phyloP scores from a whole-genome alignment of 352 stramenopile genomes.

The Phytophthora ohioensis region DNA sequence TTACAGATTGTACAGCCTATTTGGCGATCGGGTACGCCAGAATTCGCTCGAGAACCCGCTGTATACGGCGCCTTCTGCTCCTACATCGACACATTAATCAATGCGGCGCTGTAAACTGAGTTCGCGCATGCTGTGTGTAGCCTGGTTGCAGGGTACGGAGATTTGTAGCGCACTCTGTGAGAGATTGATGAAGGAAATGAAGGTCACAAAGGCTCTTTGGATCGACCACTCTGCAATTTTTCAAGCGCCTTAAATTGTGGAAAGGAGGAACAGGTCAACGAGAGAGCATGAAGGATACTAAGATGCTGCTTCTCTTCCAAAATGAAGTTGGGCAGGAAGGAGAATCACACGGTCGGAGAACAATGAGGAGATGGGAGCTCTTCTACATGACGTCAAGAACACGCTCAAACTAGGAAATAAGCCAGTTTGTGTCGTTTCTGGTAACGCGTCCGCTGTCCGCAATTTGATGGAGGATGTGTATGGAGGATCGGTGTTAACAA shows the following conservation, averaged over 20 bases:
- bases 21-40: not conserved
- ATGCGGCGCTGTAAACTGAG: not conserved
- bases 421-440: not conserved
- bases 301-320: not conserved
- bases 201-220: constrained; percentile 1
- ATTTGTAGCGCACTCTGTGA: constrained; percentile 5
- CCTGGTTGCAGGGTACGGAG: not conserved
- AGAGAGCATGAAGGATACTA: not conserved
- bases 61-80: not conserved
- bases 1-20: constrained; percentile 2
- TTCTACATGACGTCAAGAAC: not conserved
- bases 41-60: not conserved
- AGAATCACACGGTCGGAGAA: not conserved
- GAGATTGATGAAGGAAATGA: not conserved
- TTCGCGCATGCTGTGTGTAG: not conserved
- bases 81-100: not conserved
- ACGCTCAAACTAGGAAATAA: not conserved
- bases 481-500: too few relatives aligned
- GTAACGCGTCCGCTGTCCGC: too few relatives aligned
- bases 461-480: too few relatives aligned
- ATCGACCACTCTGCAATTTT: constrained; percentile 11
- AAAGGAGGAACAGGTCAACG: not conserved
- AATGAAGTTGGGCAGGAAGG: not conserved
- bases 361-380: not conserved
- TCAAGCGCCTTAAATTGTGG: not conserved